Base-by-base conservation (phyloP, 805 yeast genomes). In the Hanseniaspora valbyensis region DNA sequence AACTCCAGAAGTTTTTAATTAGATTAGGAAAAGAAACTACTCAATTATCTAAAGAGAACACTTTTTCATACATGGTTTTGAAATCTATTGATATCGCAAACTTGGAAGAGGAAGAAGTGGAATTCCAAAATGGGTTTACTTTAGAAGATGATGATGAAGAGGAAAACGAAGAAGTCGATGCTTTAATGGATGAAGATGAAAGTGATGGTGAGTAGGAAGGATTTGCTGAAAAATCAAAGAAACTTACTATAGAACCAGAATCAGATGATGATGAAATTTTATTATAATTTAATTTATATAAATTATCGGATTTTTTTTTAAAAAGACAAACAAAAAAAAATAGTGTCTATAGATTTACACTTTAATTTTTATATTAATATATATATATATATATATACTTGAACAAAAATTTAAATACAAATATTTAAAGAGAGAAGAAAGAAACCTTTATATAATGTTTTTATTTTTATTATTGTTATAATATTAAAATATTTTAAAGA, bases 21-120 rank as follows among this genome's bases (percentile, higher is more conserved):
- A 74, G 86, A 58, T 67, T 80, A 13, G 89, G 83, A 13, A 85
- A 85, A 63, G 90, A 83, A 50, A 73, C 85, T n/a, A 77, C 78
- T 0, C 64, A 62, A 32, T 67, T 76, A 4, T 70, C 78, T 2
- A 72, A 69, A 54, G 74, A 72, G 39, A 81, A 79, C 56, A 76
- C 71, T 53, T 75, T 77, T 59, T 64, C 75, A 44, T 74, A 72
- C 59, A 67, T 69, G 44, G 85, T 78, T 60, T 68, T 83, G 52
- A 63, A 61, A 34, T 64, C 59, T 7, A 59, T 55, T n/a, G 68
- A 57, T 2, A 59, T 50, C 1, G 62, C 61, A 10, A 63, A 56
- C 2, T 63, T 53, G 6, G 60, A 53, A 8, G 59, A 50, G 1
- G 67, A 60, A 1, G 68, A 64, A 1, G 66, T 58, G 1, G 71